A percentile compares a stretch with the other conserved stretches of the same genome.
Conservation (phyloP, 2,329 filamentous ascomycete genomes). For the Fusarium sororula region DNA sequence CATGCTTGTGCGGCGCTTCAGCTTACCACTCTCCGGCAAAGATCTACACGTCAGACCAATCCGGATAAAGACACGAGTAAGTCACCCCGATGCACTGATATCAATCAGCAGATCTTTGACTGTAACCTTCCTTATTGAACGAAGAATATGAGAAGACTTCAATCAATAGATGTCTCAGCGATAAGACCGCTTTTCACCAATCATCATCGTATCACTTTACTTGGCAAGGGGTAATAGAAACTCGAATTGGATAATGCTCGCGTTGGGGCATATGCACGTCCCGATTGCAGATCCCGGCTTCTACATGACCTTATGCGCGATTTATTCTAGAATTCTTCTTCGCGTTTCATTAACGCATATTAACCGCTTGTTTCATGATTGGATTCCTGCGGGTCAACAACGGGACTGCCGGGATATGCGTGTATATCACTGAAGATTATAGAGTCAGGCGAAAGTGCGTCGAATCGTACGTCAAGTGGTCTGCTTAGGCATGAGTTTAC, state of each 20-base stretch:
- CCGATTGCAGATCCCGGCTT: neutral
- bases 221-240: neutral
- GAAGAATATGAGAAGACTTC: neutral
- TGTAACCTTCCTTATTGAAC: neutral
- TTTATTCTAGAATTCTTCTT: conserved; percentile 29
- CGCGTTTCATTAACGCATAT: neutral
- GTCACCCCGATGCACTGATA: neutral
- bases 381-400: neutral
- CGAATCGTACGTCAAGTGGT: neutral
- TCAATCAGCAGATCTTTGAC: conserved; percentile 2
- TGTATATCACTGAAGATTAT: neutral
- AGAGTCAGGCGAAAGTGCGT: neutral
- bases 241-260: neutral
- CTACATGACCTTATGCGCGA: conserved; percentile 10
- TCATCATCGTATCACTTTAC: neutral
- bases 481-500: rapidly evolving
- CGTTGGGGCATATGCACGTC: conserved; percentile 12
- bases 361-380: neutral
- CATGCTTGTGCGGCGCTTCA: neutral
- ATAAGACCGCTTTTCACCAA: neutral
- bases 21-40: neutral
- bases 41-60: conserved; percentile 7
- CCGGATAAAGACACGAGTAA: conserved; percentile 2
- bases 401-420: neutral
- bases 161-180: neutral